Base-by-base conservation (phyloP, 208 protist genomes). In the Naegleria gruberi region DNA sequence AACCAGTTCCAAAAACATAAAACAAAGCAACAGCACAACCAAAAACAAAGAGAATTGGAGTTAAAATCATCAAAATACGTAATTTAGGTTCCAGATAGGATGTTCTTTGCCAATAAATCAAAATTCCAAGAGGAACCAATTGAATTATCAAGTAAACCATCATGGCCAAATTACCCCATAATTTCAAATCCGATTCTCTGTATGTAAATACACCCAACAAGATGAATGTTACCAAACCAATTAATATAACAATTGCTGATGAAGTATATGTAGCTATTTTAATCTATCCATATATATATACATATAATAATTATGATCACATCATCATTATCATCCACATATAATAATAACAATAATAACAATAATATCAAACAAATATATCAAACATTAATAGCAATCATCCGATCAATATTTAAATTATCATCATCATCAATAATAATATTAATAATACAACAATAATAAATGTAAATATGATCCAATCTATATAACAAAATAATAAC, bases 1-100 rank as follows among this genome's bases (percentile, higher is more conserved):
- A 86, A 47, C 8, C 17, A 15, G 45, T 23, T 45, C 82, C 82
- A 86, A 86, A 86, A 26, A 86, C 82, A 40, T 86, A 86, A 40
- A 26, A 43, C 15, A 86, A 34, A 86, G 41, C 82, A 86, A 86
- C 82, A 8, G 23, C 82, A n/a, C 82, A 47, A 30, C 17, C 43
- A 30, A 86, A 86, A 23, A 86, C 34, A 10, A 82, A 43, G 23
- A 82, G 37, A 40, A 82, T 82, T 42, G 40, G 34, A 3, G 40
- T 34, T 40, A 82, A 19, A 34, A 42, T 42, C 30, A 42, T 82
- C 10, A 82, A 15, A 82, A 82, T 42, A 23, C 74, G 74, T 82
- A 82, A 43, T 41, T 82, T 82, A 34, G 74, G 74, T 82, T 82
- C 74, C 17, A 82, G 40, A 82, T 82, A 82, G 34, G 74, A 43